A percentile compares a stretch with the other conserved stretches of the same genome.
Conservation (phyloP, 495 filamentous ascomycete genomes). For the Podospora australis region DNA sequence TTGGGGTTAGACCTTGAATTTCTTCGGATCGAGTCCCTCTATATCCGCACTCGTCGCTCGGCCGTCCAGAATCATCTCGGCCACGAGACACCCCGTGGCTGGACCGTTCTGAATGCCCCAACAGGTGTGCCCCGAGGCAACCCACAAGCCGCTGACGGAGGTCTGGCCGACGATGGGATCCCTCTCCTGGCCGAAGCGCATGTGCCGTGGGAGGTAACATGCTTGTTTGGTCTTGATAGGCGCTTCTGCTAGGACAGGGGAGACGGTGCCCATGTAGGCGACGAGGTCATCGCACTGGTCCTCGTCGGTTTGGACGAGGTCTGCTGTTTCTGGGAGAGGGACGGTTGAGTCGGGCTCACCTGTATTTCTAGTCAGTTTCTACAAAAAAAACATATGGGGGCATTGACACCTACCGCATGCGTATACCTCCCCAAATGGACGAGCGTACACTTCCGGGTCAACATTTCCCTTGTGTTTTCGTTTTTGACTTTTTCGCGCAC, state of each 20-base stretch:
- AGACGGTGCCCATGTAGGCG: conserved; percentile 71
- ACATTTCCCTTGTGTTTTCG: conserved; percentile 53
- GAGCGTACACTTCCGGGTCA: conserved; percentile 88
- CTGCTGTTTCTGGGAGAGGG: conserved; percentile 69
- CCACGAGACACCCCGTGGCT: conserved; percentile 83
- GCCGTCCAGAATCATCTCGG: conserved; percentile 79
- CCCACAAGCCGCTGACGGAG: conserved; percentile 64
- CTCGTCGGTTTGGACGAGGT: conserved; percentile 70
- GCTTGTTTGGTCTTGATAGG: conserved; percentile 78
- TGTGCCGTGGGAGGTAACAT: conserved; percentile 81
- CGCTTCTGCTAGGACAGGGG: conserved; percentile 67
- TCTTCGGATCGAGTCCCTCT: conserved; percentile 60
- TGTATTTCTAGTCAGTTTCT: conserved; percentile 5
- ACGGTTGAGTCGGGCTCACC: conserved; percentile 76
- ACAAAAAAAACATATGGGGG: not conserved
- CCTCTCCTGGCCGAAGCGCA: conserved; percentile 47
- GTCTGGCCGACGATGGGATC: conserved; percentile 77
- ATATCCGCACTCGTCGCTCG: conserved; percentile 69
- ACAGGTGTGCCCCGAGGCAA: conserved; percentile 91
- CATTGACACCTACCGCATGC: conserved; percentile 53
- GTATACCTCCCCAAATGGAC: conserved; percentile 84
- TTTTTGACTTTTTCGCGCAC: conserved; percentile 41
- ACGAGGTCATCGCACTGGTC: conserved; percentile 81
- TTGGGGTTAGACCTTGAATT: conserved; percentile 43
- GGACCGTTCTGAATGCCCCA: conserved; percentile 98